Conservation (phyloP, 371 early-diverging fungal species). For the Mucor irregularis region DNA sequence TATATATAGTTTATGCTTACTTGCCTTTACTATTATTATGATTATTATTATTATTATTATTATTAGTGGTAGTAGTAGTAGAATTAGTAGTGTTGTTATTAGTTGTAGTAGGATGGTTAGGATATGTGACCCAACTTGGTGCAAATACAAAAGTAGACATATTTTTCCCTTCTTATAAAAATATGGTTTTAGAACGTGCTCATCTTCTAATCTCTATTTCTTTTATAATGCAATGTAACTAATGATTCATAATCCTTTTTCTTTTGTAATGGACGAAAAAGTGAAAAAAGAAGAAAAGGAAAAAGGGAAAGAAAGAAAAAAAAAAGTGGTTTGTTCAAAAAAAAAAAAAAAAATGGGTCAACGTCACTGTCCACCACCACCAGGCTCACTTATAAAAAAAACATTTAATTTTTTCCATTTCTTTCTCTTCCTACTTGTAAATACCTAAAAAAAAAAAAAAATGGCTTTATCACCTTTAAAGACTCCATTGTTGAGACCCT, state of each 20-base stretch:
- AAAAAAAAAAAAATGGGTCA: neutral
- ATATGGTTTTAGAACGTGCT: no score
- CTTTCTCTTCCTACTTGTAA: no score
- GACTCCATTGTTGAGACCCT: slow-evolving; percentile 12
- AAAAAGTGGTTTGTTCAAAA: neutral
- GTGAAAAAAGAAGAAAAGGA: neutral
- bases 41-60: no score
- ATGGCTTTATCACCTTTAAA: slow-evolving; percentile 20
- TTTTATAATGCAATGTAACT: neutral
- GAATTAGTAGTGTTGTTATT: no score
- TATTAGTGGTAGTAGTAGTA: no score
- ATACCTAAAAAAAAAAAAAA: slow-evolving; percentile 2
- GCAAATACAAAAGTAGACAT: slow-evolving; percentile 34
- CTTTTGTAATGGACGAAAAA: slow-evolving; percentile 1
- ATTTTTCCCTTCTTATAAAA: slow-evolving; percentile 6
- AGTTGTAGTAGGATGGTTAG: slow-evolving; percentile 24
- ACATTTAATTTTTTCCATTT: neutral
- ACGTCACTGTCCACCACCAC: neutral
- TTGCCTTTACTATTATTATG: no score
- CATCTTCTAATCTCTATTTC: no score
- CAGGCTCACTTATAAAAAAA: no score
- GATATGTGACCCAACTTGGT: slow-evolving; percentile 24
- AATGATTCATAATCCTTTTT: slow-evolving; percentile 1
- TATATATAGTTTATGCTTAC: neutral
- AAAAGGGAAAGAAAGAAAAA: neutral